Base-by-base conservation (phyloP, 441 rosid species). In the Adansonia grandidieri region DNA sequence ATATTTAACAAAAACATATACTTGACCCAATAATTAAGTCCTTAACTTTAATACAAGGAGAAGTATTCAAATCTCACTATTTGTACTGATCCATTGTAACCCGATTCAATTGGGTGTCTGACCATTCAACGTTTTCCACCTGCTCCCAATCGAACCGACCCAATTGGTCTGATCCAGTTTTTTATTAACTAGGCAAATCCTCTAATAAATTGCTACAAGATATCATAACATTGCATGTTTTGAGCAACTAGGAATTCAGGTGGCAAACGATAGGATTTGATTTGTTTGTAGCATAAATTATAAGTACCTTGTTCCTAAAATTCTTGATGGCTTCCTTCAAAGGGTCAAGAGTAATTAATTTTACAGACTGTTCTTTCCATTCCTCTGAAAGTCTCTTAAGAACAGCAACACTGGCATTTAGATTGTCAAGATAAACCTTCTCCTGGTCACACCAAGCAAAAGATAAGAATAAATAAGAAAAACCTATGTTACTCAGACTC, bases 251-350 rank as follows among this genome's bases (percentile, higher is more conserved):
- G 13, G 8, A 28, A 4, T 8, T 51, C 8, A 6, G n/a, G 17
- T 28, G 24, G 4, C n/a, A 54, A 6, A n/a, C 61, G 44, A 4
- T 14, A 2, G n/a, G 42, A 1, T 28, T 50, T 6, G 47, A 3
- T 48, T 67, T 10, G 2, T 62, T 64, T 9, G 42, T 44, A 22
- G 54, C 44, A 48, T 19, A 20, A 42, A 4, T 53, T 53, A 15
- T 51, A 32, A 48, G 44, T 84, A 96, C 99, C 99, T 93, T 90
- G 53, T 73, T 90, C 82, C 88, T 90, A 57, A 92, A 89, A 70
- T 66, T 87, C 85, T 87, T 87, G 70, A 96, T 75, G 69, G 91
- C 77, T 80, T 81, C 86, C 82, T 85, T 84, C 81, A 94, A 54
- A 48, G 80, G 85, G 10, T 89, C 93, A 74, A 57, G 73, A 76